Evolutionary conservation across 1,284 basidiomycete species (phyloP).

Genomic region (Agroathelia rolfsii): DNA sequence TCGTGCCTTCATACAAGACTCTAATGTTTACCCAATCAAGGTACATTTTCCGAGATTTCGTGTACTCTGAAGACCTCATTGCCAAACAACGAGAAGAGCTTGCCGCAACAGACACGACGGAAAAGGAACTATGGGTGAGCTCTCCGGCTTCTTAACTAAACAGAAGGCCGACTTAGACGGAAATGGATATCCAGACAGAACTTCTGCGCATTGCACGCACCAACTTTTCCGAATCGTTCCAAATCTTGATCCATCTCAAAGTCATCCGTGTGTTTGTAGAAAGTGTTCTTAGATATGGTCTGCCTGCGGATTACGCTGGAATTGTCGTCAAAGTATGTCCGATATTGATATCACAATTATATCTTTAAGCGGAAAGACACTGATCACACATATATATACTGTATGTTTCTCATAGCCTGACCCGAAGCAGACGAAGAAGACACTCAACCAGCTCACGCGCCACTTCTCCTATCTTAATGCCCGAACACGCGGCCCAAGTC

Average conservation of each 20-base stretch:
- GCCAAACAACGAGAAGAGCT: slow-evolving; percentile 80
- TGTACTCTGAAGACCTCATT: slow-evolving; percentile 83
- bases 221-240: slow-evolving; percentile 96
- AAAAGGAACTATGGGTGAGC: slow-evolving; percentile 95
- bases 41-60: slow-evolving; percentile 90
- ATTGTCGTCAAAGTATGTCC: slow-evolving; percentile 69
- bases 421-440: slow-evolving; percentile 74
- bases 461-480: slow-evolving; percentile 79
- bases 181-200: slow-evolving; percentile 91
- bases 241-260: slow-evolving; percentile 91
- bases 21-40: slow-evolving; percentile 21
- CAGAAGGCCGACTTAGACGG: slow-evolving; percentile 8
- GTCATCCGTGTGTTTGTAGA: slow-evolving; percentile 88
- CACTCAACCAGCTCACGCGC: slow-evolving; percentile 60
- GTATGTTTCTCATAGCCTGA: slow-evolving; percentile 75
- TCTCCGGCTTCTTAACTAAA: slow-evolving; percentile 1
- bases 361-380: neutral
- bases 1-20: slow-evolving; percentile 3
- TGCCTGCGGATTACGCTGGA: slow-evolving; percentile 87
- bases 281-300: slow-evolving; percentile 90
- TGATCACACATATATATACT: slow-evolving; percentile 2
- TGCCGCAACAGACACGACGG: slow-evolving; percentile 71
- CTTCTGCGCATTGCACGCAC: slow-evolving; percentile 87
- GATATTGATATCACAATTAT: slow-evolving; percentile 6
- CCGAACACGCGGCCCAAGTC: slow-evolving; percentile 44